Evolutionary conservation across 257 asterid species (phyloP), one percentile per base, ranked within the genome.

Genomic region (Scutellaria baicalensis): DNA sequence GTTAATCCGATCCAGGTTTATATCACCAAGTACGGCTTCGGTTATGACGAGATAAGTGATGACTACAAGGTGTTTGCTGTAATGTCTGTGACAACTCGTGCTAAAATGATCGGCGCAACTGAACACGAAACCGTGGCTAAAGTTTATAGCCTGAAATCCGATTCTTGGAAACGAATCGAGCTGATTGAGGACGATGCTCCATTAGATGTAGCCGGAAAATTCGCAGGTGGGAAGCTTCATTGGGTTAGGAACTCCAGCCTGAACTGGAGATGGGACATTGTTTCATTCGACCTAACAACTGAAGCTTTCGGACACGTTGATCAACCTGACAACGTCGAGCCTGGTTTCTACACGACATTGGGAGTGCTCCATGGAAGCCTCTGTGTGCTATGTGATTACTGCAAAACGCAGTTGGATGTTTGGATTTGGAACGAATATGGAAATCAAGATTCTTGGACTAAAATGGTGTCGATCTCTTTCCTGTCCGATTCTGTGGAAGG

Each of bases 161-260:
- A 78, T 70, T 75, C 79, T 11, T 84, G 89, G 88, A 79, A 48
- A 50, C 70, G 7, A 14, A 65, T 73, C 36, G 62, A 68, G 59
- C 64, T 38, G 42, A 10, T 2, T 35, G 27, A 45, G 50, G 64
- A 45, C 13, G 79, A 68, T 7, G 4, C 56, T 45, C 18, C 65
- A 0, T 33, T 48, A 49, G 14, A 44, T n/a, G 42, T 6, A 7
- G 10, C 14, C 0, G 85, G 82, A 2, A 52, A 57, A 5, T 80
- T 61, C 49, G 78, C 40, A 5, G 68, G 55, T 50, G 89, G 89
- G 4, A 79, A 74, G 68, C 75, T 83, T 50, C 87, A 86, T 62
- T 86, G 89, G 88, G 39, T 16, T 2, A 35, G 33, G 33, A 27
- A 27, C 33, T 27, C 33, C 4, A 0, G 33, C 33, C 33, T 0